A percentile compares a stretch with the other conserved stretches of the same genome.
Evolutionary conservation across 2,329 filamentous ascomycete genomes (phyloP).

Genomic region (Ambrosiella beaveri): DNA sequence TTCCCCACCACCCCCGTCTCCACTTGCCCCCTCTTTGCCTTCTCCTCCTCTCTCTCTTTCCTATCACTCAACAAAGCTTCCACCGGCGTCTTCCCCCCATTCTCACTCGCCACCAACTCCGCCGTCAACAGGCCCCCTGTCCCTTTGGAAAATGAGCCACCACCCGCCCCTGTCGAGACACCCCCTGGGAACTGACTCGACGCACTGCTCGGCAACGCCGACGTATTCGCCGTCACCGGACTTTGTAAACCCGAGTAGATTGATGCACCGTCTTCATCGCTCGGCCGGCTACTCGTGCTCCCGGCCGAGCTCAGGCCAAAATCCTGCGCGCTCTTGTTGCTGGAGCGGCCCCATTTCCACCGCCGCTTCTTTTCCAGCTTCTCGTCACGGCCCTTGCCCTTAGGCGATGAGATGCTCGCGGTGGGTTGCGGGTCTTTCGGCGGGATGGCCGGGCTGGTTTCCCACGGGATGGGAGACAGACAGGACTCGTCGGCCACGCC

Average conservation of each 20-base stretch:
- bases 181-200: background rate
- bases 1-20: constrained; percentile 39
- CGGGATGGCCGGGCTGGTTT: background rate
- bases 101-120: background rate
- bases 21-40: constrained; percentile 23
- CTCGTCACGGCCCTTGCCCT: background rate
- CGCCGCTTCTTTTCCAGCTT: constrained; percentile 6
- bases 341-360: constrained; percentile 11
- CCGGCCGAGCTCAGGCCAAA: constrained; percentile 2
- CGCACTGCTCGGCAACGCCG: background rate
- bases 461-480: constrained; percentile 5
- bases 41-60: constrained; percentile 6
- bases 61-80: constrained; percentile 9
- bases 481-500: constrained; percentile 3
- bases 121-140: background rate
- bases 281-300: constrained; percentile 1
- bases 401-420: background rate
- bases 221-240: background rate
- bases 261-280: background rate
- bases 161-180: background rate
- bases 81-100: constrained; percentile 3
- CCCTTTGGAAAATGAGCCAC: background rate
- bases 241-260: constrained; percentile 1
- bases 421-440: background rate
- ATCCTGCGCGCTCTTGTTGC: background rate